These are phyloP conservation scores for Lindgomyces ingoldianus DNA, from an alignment of 495 filamentous ascomycete genomes.

Conservation along the genomic window DNA sequence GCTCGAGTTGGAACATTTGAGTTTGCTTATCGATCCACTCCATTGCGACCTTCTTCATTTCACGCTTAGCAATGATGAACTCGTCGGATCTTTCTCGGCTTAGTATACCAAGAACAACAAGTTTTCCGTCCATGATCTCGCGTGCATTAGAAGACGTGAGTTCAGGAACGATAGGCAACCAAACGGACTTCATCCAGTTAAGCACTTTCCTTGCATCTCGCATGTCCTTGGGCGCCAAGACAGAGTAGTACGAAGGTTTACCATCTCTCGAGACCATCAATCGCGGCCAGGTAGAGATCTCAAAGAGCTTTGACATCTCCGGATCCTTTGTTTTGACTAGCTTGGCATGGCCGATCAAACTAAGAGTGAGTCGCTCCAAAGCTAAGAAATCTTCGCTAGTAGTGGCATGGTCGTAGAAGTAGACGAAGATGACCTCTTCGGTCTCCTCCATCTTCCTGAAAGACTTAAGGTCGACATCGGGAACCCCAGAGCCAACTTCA, in stretches of 20 bases:
- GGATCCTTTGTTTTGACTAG: conserved; percentile 84
- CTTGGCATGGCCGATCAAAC: conserved; percentile 85
- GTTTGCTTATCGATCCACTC: conserved; percentile 98
- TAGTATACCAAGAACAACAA: conserved; percentile 88
- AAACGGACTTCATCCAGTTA: conserved; percentile 91
- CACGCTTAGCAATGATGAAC: conserved; percentile 74
- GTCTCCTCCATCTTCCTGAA: conserved; percentile 88
- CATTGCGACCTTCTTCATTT: conserved; percentile 91
- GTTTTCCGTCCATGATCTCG: conserved; percentile 91
- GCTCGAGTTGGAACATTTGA: conserved; percentile 82
- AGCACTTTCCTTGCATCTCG: conserved; percentile 78
- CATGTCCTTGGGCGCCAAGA: conserved; percentile 83
- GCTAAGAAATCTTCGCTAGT: conserved; percentile 88
- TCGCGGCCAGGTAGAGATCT: conserved; percentile 93
- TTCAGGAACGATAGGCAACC: conserved; percentile 97
- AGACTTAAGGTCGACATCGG: conserved; percentile 71
- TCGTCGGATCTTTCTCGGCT: conserved; percentile 77
- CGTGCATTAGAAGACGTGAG: conserved; percentile 85
- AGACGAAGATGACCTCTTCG: conserved; percentile 93
- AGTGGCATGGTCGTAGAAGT: conserved; percentile 95
- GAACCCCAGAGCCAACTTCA: conserved; percentile 71
- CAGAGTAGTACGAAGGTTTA: conserved; percentile 81
- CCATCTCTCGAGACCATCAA: conserved; percentile 87
- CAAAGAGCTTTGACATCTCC: conserved; percentile 73
- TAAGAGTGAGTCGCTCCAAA: conserved; percentile 79